phyloP scores from a whole-genome alignment of 2,329 filamentous ascomycete species.

The Fusarium humuli region DNA sequence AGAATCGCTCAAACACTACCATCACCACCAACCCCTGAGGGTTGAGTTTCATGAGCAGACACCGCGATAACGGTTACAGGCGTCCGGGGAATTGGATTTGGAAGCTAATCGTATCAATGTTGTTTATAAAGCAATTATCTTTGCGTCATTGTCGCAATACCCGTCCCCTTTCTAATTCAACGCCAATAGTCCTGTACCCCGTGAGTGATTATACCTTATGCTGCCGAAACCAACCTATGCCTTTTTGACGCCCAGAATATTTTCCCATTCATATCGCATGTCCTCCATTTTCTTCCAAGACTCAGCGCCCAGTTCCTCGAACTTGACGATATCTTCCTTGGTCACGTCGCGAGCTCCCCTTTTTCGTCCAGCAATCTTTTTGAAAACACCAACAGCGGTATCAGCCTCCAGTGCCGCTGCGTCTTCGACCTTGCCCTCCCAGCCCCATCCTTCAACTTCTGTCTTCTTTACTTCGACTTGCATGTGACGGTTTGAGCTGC shows the following conservation, averaged over 20 bases:
- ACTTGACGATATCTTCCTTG: constrained; percentile 67
- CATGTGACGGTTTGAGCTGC: constrained; percentile 70
- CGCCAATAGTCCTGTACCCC: background rate
- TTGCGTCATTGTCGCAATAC: constrained; percentile 40
- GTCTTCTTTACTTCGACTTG: constrained; percentile 76
- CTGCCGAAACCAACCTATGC: background rate
- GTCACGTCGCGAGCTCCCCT: constrained; percentile 69
- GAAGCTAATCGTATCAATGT: constrained; percentile 17
- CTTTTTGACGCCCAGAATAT: constrained; percentile 41
- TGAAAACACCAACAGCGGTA: constrained; percentile 59
- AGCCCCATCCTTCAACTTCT: constrained; percentile 89
- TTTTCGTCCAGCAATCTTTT: constrained; percentile 68
- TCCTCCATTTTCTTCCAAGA: constrained; percentile 80
- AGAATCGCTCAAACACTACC: constrained; percentile 36
- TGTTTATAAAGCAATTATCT: constrained; percentile 12
- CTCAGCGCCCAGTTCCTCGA: constrained; percentile 69
- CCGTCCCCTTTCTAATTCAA: constrained; percentile 30
- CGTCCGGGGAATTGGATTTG: background rate
- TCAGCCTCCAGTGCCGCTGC: constrained; percentile 57
- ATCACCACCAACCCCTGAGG: constrained; percentile 34
- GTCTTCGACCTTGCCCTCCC: constrained; percentile 68
- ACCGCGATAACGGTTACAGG: background rate
- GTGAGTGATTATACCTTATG: constrained; percentile 4
- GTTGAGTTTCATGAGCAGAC: background rate
- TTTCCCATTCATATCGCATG: constrained; percentile 75